These are phyloP conservation scores for Exobasidium rhododendri DNA, from an alignment of 1,284 basidiomycete species.

Conservation along the genomic window DNA sequence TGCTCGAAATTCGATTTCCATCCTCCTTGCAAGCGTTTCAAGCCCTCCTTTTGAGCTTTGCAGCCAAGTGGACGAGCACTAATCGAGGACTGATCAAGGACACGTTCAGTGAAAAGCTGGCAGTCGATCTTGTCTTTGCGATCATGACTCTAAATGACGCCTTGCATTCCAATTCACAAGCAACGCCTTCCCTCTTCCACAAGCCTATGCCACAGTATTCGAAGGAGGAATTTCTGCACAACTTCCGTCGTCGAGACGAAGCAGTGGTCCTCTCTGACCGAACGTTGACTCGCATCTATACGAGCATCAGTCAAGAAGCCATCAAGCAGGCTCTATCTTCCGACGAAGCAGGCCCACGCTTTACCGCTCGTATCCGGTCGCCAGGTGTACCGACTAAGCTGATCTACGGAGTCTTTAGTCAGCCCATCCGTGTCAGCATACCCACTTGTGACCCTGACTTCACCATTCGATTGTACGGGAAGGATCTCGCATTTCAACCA, in stretches of 20 bases:
- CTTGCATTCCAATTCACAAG: slow-evolving; percentile 31
- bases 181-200: slow-evolving; percentile 34
- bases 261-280: slow-evolving; percentile 36
- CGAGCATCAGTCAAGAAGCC: slow-evolving; percentile 34
- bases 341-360: slow-evolving; percentile 20
- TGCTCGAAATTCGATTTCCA: slow-evolving; percentile 69
- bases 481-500: slow-evolving; percentile 44
- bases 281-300: slow-evolving; percentile 43
- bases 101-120: slow-evolving; percentile 54
- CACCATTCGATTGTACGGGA: slow-evolving; percentile 42
- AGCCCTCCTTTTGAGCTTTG: slow-evolving; percentile 66
- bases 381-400: slow-evolving; percentile 33
- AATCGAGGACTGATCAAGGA: slow-evolving; percentile 60
- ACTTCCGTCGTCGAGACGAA: slow-evolving; percentile 40
- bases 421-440: slow-evolving; percentile 42
- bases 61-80: slow-evolving; percentile 81
- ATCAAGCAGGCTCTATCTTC: slow-evolving; percentile 33
- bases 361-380: slow-evolving; percentile 15
- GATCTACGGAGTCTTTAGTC: slow-evolving; percentile 37
- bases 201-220: slow-evolving; percentile 23
- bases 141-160: slow-evolving; percentile 77
- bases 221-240: slow-evolving; percentile 32
- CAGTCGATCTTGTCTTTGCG: slow-evolving; percentile 67
- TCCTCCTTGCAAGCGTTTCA: slow-evolving; percentile 72
- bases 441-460: slow-evolving; percentile 43